Evolutionary conservation across 441 rosid species (phyloP).

Genomic region (Pelargonium citronellum): DNA sequence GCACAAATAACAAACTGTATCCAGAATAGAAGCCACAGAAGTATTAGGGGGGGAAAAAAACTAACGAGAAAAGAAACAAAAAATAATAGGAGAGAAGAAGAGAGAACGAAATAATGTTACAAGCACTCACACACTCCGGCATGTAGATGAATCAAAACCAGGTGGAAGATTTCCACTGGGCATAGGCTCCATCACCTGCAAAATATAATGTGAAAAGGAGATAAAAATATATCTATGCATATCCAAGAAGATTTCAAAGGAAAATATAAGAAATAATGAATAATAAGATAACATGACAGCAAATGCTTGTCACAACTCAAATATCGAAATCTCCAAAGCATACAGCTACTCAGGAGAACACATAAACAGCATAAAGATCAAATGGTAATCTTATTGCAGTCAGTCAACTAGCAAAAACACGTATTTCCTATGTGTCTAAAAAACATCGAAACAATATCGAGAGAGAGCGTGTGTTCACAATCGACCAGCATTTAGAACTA

Average conservation of each 20-base stretch:
- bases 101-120: conserved; percentile 32
- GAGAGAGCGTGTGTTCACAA: neutral
- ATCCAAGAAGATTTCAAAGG: neutral
- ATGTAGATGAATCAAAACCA: conserved; percentile 96
- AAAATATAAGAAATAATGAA: conserved; percentile 9
- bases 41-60: neutral
- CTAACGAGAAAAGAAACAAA: conserved; percentile 16
- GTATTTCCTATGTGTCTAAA: neutral
- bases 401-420: neutral
- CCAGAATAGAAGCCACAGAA: neutral
- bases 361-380: neutral
- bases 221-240: conserved; percentile 6
- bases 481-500: neutral
- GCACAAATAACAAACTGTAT: neutral
- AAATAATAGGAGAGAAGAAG: neutral
- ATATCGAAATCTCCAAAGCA: neutral
- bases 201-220: conserved; percentile 31
- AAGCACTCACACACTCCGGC: conserved; percentile 99
- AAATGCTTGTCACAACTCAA: neutral
- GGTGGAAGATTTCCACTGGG: conserved; percentile 99
- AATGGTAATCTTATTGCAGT: neutral
- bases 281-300: neutral
- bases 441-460: neutral
- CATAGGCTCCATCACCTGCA: conserved; percentile 90
- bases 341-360: neutral